Percentiles rank a stretch among this genome's conserved stretches.
These are phyloP conservation scores for Boletellus dicymbophilus DNA, from an alignment of 1,284 basidiomycete species.

Conservation along the genomic window DNA sequence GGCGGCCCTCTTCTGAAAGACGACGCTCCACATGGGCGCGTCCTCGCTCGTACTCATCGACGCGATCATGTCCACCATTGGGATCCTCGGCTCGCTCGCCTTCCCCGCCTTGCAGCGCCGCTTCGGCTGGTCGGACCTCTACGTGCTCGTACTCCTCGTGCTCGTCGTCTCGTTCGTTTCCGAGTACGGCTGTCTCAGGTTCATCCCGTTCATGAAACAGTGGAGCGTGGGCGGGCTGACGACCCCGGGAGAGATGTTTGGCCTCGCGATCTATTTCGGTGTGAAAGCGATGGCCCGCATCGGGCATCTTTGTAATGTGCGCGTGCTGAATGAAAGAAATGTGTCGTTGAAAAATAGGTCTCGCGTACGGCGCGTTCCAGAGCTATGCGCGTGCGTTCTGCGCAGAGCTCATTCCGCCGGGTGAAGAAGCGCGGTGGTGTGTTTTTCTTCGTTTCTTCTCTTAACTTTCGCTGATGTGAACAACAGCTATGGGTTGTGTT, in stretches of 20 bases:
- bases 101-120: constrained; percentile 70
- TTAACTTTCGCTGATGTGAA: neutral
- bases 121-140: constrained; percentile 65
- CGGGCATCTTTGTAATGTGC: too few relatives aligned
- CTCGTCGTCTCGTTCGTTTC: constrained; percentile 71
- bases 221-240: constrained; percentile 70
- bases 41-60: constrained; percentile 74
- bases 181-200: constrained; percentile 80
- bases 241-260: constrained; percentile 83
- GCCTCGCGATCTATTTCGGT: constrained; percentile 82
- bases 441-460: constrained; percentile 9
- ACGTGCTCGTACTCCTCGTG: constrained; percentile 69
- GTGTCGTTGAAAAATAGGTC: constrained; percentile 46
- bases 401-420: constrained; percentile 74
- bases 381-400: constrained; percentile 80
- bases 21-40: constrained; percentile 71
- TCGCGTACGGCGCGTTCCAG: constrained; percentile 79
- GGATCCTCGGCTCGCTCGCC: constrained; percentile 73
- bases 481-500: constrained; percentile 70
- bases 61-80: constrained; percentile 65
- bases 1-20: constrained; percentile 83
- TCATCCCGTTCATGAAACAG: constrained; percentile 53
- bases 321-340: too few relatives aligned
- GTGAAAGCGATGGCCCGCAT: neutral
- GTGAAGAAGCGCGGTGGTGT: constrained; percentile 79